Evolutionary conservation across 495 filamentous ascomycete species (phyloP).

Genomic region (Cercophora samala): DNA sequence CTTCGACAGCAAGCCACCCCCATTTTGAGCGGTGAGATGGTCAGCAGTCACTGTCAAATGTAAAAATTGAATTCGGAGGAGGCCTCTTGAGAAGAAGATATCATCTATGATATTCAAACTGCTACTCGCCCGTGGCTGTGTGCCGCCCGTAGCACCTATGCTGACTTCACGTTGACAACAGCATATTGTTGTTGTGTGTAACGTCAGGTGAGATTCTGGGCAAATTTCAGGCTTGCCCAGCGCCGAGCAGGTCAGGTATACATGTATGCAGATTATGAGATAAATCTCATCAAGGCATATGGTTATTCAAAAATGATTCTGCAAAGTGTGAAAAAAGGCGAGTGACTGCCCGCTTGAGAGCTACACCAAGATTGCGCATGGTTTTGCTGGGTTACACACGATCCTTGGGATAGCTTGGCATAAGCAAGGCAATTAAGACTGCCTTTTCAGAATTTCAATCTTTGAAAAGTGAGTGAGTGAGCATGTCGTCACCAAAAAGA

Average conservation of each 20-base stretch:
- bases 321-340: background rate
- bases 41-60: no score
- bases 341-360: no score
- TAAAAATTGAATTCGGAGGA: background rate
- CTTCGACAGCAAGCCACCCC: no score
- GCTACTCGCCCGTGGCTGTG: background rate
- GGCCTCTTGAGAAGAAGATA: background rate
- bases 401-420: background rate
- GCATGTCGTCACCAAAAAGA: background rate
- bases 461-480: background rate
- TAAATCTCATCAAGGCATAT: no score
- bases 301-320: background rate
- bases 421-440: background rate
- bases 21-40: no score
- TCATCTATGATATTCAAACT: background rate
- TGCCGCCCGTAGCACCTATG: background rate
- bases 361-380: background rate
- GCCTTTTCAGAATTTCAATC: background rate
- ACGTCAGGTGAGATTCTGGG: background rate
- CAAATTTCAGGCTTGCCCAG: no score
- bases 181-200: background rate
- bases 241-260: no score
- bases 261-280: no score
- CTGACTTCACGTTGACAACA: background rate
- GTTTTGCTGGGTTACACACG: background rate